phyloP scores from a whole-genome alignment of 352 stramenopile genomes.

The Phytophthora ramorum region DNA sequence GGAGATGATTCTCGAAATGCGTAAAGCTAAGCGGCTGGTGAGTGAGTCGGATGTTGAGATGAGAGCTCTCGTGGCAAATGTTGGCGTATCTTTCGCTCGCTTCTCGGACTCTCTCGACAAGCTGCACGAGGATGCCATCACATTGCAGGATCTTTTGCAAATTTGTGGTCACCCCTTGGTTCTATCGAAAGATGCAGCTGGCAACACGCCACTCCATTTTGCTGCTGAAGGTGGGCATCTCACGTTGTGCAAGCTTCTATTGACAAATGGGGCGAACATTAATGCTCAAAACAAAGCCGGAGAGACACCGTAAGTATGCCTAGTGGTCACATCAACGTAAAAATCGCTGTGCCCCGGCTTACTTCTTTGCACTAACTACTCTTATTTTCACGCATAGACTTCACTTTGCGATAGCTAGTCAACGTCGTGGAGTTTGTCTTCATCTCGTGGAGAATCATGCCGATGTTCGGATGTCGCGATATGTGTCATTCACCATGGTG shows the following conservation, averaged over 20 bases:
- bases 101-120: conserved; percentile 76
- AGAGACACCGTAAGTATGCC: conserved; percentile 65
- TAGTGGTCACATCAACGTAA: background rate
- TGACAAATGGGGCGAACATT: conserved; percentile 74
- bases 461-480: conserved; percentile 68
- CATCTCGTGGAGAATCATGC: conserved; percentile 67
- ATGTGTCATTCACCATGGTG: conserved; percentile 59
- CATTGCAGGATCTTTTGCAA: conserved; percentile 65
- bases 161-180: conserved; percentile 81
- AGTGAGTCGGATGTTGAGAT: conserved; percentile 69
- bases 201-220: conserved; percentile 83
- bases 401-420: conserved; percentile 85
- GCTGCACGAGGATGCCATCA: conserved; percentile 58
- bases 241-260: conserved; percentile 63
- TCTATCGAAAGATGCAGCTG: conserved; percentile 61
- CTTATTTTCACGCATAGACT: conserved; percentile 40
- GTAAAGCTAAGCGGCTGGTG: conserved; percentile 56
- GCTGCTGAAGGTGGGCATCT: conserved; percentile 80
- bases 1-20: conserved; percentile 55
- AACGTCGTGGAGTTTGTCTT: conserved; percentile 70
- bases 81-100: conserved; percentile 66
- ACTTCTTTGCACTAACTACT: background rate
- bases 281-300: conserved; percentile 82
- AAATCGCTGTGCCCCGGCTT: background rate
- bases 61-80: conserved; percentile 51